Base-by-base conservation (phyloP, 805 yeast genomes). In the Kazachstania kunashirensis region DNA sequence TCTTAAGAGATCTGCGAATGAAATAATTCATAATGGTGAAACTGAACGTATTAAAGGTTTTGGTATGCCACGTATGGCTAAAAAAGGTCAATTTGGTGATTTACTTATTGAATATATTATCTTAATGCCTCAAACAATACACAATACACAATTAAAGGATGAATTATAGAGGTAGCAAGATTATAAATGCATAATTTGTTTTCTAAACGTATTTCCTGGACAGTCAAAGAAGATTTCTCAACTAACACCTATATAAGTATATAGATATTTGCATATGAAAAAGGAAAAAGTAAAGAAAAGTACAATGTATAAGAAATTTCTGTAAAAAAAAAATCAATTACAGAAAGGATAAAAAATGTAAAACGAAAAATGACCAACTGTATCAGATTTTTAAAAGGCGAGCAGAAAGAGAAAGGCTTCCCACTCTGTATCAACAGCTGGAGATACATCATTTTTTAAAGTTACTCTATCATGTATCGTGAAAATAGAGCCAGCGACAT, bases 21-120 rank as follows among this genome's bases (percentile, higher is more conserved):
- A 62, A 23, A 51, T 67, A 8, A 76, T 83, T 1, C 45, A 63
- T 31, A 64, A 76, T 49, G 94, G 94, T 2, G 82, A 84, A 46
- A 66, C 81, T 6, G 95, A 92, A 56, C 58, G 68, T 3, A 46
- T 89, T 24, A 62, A 67, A 43, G 86, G 83, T 6, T 78, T 72
- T 49, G 98, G 98, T 17, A 85, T 92, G 96, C 97, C 97, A 2
- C 39, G 33, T 12, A 24, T 21, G 6, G 23, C 28, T 12, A 37
- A 41, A 1, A 46, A 50, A 17, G 67, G 67, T 26, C 69, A 73
- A 53, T 66, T 60, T 54, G 77, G 83, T 46, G 74, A 75, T 48
- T 54, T 73, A 44, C 66, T 57, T 47, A 59, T 75, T 13, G 72
- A 73, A 24, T 74, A 72, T 46, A 56, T 55, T 13, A 66, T 75